A percentile compares a stretch with the other conserved stretches of the same genome.
phyloP scores from a whole-genome alignment of 2,329 filamentous ascomycete genomes.

The Davidsoniella australis region DNA sequence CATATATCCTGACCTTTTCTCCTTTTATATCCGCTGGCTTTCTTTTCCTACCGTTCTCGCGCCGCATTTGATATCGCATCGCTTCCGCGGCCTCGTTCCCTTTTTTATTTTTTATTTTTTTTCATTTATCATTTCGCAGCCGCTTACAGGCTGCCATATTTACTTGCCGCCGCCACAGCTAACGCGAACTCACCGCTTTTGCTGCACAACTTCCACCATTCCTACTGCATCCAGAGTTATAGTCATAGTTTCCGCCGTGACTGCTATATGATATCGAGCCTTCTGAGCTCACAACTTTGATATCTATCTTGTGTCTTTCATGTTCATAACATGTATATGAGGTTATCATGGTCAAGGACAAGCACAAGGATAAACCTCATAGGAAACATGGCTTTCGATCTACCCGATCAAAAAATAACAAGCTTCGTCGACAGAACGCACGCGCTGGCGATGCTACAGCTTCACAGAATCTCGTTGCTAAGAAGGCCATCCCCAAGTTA shows the following conservation, averaged over 20 bases:
- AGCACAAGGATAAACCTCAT: neutral
- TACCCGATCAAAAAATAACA: neutral
- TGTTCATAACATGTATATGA: slow-evolving; percentile 4
- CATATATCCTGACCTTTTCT: no score
- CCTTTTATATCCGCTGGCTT: no score
- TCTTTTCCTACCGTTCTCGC: no score
- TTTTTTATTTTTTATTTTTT: neutral
- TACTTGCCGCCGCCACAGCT: neutral
- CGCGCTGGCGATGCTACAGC: neutral
- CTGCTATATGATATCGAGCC: no score
- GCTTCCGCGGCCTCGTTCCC: neutral
- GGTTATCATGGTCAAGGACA: slow-evolving; percentile 4
- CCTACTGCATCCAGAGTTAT: no score
- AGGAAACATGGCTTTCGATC: neutral
- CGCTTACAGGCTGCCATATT: neutral
- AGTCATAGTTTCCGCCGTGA: no score
- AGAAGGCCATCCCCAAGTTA: slow-evolving; percentile 25
- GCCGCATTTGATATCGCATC: no score
- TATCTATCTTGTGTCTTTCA: neutral
- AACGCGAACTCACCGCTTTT: no score
- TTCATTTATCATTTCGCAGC: neutral
- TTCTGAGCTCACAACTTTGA: no score
- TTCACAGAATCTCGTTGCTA: slow-evolving; percentile 20
- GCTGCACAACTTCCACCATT: no score
- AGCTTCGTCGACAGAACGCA: neutral